Percentiles rank a stretch among this genome's conserved stretches.
Conservation (phyloP, 306 rosid genomes). For the Malus asiatica region DNA sequence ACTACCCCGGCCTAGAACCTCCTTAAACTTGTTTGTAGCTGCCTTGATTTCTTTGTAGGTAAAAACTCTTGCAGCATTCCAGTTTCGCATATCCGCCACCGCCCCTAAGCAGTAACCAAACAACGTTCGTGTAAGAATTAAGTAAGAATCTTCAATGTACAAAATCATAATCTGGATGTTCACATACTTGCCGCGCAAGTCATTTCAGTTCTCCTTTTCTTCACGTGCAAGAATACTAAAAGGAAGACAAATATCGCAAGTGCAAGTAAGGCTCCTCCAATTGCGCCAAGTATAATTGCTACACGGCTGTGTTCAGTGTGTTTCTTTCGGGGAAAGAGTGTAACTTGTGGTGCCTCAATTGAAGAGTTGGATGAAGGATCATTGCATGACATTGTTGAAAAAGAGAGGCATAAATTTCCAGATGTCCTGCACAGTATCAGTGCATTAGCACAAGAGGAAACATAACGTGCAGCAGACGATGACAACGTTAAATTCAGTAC, state of each 20-base stretch:
- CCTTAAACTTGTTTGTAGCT: slow-evolving; percentile 76
- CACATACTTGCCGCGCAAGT: slow-evolving; percentile 49
- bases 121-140: not conserved
- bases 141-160: not conserved
- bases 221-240: slow-evolving; percentile 32
- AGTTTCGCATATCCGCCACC: slow-evolving; percentile 55
- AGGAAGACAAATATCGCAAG: slow-evolving; percentile 33
- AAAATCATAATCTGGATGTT: not conserved
- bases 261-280: slow-evolving; percentile 49
- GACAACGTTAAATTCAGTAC: slow-evolving; percentile 20
- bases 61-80: slow-evolving; percentile 73
- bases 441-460: slow-evolving; percentile 12
- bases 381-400: slow-evolving; percentile 57
- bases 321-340: slow-evolving; percentile 40
- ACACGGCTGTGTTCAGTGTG: slow-evolving; percentile 30
- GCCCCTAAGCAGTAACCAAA: slow-evolving; percentile 28
- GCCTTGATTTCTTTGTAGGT: slow-evolving; percentile 74
- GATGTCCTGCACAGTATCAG: slow-evolving; percentile 48
- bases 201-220: slow-evolving; percentile 40
- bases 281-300: slow-evolving; percentile 41
- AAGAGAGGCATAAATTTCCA: slow-evolving; percentile 72
- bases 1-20: slow-evolving; percentile 81
- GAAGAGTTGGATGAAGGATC: slow-evolving; percentile 47
- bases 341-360: slow-evolving; percentile 75
- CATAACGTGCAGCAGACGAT: not conserved